Evolutionary conservation across 2,329 filamentous ascomycete genomes (phyloP).

Genomic region (Dactylonectria macrodidyma): DNA sequence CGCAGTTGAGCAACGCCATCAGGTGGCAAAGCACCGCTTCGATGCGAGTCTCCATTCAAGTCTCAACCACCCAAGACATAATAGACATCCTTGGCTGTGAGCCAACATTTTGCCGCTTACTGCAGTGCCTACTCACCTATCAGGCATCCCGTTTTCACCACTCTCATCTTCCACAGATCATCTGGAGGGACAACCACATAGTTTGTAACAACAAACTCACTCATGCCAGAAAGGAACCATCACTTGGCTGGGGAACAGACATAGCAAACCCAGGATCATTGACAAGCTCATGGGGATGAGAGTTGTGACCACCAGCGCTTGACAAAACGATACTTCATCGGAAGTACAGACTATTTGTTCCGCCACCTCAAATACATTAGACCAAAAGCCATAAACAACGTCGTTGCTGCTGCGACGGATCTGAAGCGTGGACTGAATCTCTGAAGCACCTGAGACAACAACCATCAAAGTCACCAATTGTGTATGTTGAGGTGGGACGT

Average conservation of each 20-base stretch:
- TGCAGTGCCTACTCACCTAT: background rate
- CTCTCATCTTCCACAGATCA: background rate
- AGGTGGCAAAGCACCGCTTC: constrained; percentile 29
- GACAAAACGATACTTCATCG: background rate
- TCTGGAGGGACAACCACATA: background rate
- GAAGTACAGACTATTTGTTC: background rate
- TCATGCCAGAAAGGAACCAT: background rate
- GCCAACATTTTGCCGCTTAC: constrained; percentile 6
- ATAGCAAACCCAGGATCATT: background rate
- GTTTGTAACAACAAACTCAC: background rate
- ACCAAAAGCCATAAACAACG: background rate
- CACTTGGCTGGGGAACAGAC: background rate
- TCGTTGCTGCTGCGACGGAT: constrained; percentile 3
- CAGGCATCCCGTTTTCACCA: background rate
- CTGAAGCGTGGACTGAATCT: constrained; percentile 24
- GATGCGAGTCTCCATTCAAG: constrained; percentile 37
- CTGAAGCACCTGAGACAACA: constrained; percentile 23
- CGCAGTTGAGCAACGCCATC: background rate
- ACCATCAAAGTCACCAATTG: background rate
- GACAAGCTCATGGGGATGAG: background rate
- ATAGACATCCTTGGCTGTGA: background rate
- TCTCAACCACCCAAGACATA: constrained; percentile 35
- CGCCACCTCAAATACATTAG: background rate
- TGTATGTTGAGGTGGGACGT: background rate
- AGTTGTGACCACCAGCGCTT: background rate